phyloP scores from a whole-genome alignment of 768 basidiomycete species.

The Mycena alexandri region DNA sequence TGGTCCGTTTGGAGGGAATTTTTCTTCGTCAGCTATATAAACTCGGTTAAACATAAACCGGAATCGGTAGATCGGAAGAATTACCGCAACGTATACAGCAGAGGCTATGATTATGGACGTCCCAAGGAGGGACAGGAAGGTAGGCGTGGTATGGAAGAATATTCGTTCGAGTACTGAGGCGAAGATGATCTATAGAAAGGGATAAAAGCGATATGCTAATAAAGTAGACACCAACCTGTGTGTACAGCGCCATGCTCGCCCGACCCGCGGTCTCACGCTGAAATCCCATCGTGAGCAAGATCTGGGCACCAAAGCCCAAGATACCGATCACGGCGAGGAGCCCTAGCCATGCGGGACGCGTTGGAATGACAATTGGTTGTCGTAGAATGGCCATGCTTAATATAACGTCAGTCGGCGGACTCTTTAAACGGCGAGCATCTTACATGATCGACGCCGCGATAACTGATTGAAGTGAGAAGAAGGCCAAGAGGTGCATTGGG shows the following conservation, averaged over 20 bases:
- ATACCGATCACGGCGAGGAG: conserved; percentile 65
- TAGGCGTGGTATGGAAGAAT: conserved; percentile 71
- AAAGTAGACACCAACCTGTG: conserved; percentile 52
- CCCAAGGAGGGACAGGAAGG: conserved; percentile 71
- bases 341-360: conserved; percentile 56
- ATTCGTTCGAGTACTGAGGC: conserved; percentile 73
- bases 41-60: neutral
- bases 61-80: neutral
- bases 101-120: conserved; percentile 72
- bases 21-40: conserved; percentile 28
- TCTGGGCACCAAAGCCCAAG: conserved; percentile 67
- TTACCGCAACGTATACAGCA: conserved; percentile 75
- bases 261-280: conserved; percentile 76
- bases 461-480: conserved; percentile 72
- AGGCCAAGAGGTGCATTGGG: conserved; percentile 77
- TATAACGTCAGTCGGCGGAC: neutral
- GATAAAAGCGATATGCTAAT: neutral
- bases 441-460: conserved; percentile 52
- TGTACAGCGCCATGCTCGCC: conserved; percentile 68
- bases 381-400: conserved; percentile 59
- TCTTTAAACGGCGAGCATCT: conserved; percentile 14
- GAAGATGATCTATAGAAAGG: conserved; percentile 69
- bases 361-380: conserved; percentile 61
- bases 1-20: conserved; percentile 7
- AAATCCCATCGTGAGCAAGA: conserved; percentile 68